Evolutionary conservation across 2,329 filamentous ascomycete species (phyloP).

Genomic region (Clarireedia hainanense): DNA sequence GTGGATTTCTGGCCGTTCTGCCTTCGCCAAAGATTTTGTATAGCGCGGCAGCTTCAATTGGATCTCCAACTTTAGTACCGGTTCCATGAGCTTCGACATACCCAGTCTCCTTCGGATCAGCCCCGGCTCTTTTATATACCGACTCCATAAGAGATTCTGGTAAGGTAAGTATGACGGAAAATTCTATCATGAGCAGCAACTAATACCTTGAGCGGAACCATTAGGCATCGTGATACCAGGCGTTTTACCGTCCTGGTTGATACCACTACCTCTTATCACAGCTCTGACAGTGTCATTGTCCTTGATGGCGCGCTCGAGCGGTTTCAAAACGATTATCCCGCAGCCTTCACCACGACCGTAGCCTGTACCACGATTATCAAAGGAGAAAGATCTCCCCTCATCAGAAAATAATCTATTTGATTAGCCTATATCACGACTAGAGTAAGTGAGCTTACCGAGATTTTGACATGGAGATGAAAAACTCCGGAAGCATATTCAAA

Average conservation of each 20-base stretch:
- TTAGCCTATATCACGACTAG: slow-evolving; percentile 28
- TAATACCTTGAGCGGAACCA: slow-evolving; percentile 32
- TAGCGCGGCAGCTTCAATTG: slow-evolving; percentile 17
- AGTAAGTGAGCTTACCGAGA: slow-evolving; percentile 16
- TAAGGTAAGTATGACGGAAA: slow-evolving; percentile 5
- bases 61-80: slow-evolving; percentile 12
- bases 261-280: slow-evolving; percentile 31
- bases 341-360: slow-evolving; percentile 58
- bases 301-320: slow-evolving; percentile 46
- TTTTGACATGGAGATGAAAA: slow-evolving; percentile 24
- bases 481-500: slow-evolving; percentile 15
- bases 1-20: slow-evolving; percentile 15
- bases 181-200: neutral
- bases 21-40: slow-evolving; percentile 22
- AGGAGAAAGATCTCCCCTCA: slow-evolving; percentile 35
- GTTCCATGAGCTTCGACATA: slow-evolving; percentile 18
- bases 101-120: slow-evolving; percentile 9
- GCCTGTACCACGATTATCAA: slow-evolving; percentile 51
- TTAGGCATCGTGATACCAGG: slow-evolving; percentile 48
- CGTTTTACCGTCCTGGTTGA: slow-evolving; percentile 50
- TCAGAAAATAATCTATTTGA: slow-evolving; percentile 33
- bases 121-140: slow-evolving; percentile 11
- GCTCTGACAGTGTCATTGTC: slow-evolving; percentile 51
- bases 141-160: slow-evolving; percentile 24
- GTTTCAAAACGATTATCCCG: slow-evolving; percentile 50